Evolutionary conservation across 2,329 filamentous ascomycete genomes (phyloP).

Genomic region (Aphanocladium album): DNA sequence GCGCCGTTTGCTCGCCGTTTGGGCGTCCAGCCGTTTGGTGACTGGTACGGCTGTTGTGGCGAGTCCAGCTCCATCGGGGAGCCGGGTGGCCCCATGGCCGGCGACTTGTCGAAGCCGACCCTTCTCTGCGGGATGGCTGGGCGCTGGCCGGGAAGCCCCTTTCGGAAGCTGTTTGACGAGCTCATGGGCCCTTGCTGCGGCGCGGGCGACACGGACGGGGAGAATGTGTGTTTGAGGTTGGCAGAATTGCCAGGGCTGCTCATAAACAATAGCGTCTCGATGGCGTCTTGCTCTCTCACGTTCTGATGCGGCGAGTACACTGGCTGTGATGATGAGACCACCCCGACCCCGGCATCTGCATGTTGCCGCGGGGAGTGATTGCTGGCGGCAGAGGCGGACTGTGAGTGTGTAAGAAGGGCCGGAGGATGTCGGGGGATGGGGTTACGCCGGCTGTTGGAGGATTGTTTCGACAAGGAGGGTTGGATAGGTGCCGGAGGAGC

Average conservation of each 20-base stretch:
- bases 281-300: slow-evolving; percentile 71
- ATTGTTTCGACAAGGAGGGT: slow-evolving; percentile 41
- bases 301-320: slow-evolving; percentile 62
- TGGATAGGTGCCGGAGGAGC: slow-evolving; percentile 53
- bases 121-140: slow-evolving; percentile 38
- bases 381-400: slow-evolving; percentile 40
- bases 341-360: slow-evolving; percentile 34
- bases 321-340: slow-evolving; percentile 27
- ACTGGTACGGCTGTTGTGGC: slow-evolving; percentile 22
- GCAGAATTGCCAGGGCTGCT: slow-evolving; percentile 70
- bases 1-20: slow-evolving; percentile 39
- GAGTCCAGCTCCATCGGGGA: slow-evolving; percentile 46
- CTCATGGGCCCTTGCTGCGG: slow-evolving; percentile 18
- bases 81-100: slow-evolving; percentile 28
- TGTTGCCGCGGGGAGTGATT: slow-evolving; percentile 31
- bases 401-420: slow-evolving; percentile 44
- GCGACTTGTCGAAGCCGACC: slow-evolving; percentile 44
- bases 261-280: slow-evolving; percentile 77
- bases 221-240: slow-evolving; percentile 53
- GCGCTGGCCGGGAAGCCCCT: slow-evolving; percentile 46
- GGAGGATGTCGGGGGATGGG: slow-evolving; percentile 47
- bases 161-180: slow-evolving; percentile 46
- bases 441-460: slow-evolving; percentile 42
- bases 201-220: slow-evolving; percentile 35
- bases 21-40: slow-evolving; percentile 33